Conservation (phyloP, 1,284 basidiomycete genomes). For the Apiotrichum domesticum region DNA sequence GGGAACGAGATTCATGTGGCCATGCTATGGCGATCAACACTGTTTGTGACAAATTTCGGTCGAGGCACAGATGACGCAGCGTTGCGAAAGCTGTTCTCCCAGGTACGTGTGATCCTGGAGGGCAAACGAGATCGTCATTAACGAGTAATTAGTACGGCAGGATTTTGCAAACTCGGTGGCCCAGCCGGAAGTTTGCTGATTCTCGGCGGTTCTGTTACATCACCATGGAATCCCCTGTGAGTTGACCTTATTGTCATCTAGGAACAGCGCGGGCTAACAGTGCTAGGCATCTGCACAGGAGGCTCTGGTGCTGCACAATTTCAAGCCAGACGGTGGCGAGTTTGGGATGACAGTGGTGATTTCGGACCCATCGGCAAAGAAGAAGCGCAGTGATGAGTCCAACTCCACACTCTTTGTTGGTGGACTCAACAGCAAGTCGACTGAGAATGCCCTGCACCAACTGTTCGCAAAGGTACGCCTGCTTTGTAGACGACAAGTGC, state of each 20-base stretch:
- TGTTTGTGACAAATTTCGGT: constrained; percentile 96
- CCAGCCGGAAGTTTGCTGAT: constrained; percentile 89
- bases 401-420: constrained; percentile 85
- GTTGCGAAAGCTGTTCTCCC: constrained; percentile 69
- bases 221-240: constrained; percentile 75
- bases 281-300: constrained; percentile 64
- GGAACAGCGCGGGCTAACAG: neutral
- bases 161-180: constrained; percentile 94
- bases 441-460: constrained; percentile 62
- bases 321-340: constrained; percentile 59
- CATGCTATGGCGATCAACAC: constrained; percentile 86
- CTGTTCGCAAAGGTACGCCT: constrained; percentile 77
- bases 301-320: constrained; percentile 70
- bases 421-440: constrained; percentile 58
- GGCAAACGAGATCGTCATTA: constrained; percentile 4
- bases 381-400: constrained; percentile 77
- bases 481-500: neutral
- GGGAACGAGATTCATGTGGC: constrained; percentile 71
- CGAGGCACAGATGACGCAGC: constrained; percentile 72
- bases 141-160: constrained; percentile 63
- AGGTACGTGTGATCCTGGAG: constrained; percentile 51
- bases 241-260: constrained; percentile 29
- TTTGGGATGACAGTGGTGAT: constrained; percentile 70
- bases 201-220: constrained; percentile 91
- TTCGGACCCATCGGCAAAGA: constrained; percentile 83